phyloP scores from a whole-genome alignment of 2,329 filamentous ascomycete species.

The Pestalotiopsis sp. region DNA sequence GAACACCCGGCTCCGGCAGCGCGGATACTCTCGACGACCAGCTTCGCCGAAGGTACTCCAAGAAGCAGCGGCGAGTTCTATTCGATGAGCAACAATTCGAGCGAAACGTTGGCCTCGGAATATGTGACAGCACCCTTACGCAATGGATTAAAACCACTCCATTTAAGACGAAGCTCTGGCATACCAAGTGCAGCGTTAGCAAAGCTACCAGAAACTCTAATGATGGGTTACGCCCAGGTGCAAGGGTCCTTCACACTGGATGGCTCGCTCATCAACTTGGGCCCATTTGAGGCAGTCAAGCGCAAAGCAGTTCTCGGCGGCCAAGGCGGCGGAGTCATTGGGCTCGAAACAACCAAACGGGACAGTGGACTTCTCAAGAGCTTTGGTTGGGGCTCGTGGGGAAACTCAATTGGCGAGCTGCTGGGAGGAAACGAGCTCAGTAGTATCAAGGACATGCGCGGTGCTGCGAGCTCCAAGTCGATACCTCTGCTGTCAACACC shows the following conservation, averaged over 20 bases:
- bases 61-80: constrained; percentile 95
- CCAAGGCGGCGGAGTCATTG: constrained; percentile 84
- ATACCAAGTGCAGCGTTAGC: constrained; percentile 42
- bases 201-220: constrained; percentile 73
- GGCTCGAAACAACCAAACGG: constrained; percentile 72
- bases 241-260: constrained; percentile 91
- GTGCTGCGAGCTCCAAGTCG: constrained; percentile 79
- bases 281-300: constrained; percentile 93
- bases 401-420: constrained; percentile 84
- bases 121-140: constrained; percentile 63
- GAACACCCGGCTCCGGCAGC: constrained; percentile 63
- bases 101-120: constrained; percentile 89
- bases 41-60: constrained; percentile 74
- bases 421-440: constrained; percentile 87
- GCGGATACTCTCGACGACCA: constrained; percentile 76
- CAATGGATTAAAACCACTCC: constrained; percentile 39
- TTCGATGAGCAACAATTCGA: constrained; percentile 91
- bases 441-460: constrained; percentile 94
- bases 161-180: constrained; percentile 49
- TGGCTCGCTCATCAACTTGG: constrained; percentile 85
- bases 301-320: constrained; percentile 87
- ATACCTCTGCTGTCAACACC: constrained; percentile 93
- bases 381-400: constrained; percentile 86
- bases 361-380: constrained; percentile 80
- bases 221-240: constrained; percentile 98